These are phyloP conservation scores for Pyrrhoderma noxium DNA, from an alignment of 1,284 basidiomycete species.

Conservation along the genomic window DNA sequence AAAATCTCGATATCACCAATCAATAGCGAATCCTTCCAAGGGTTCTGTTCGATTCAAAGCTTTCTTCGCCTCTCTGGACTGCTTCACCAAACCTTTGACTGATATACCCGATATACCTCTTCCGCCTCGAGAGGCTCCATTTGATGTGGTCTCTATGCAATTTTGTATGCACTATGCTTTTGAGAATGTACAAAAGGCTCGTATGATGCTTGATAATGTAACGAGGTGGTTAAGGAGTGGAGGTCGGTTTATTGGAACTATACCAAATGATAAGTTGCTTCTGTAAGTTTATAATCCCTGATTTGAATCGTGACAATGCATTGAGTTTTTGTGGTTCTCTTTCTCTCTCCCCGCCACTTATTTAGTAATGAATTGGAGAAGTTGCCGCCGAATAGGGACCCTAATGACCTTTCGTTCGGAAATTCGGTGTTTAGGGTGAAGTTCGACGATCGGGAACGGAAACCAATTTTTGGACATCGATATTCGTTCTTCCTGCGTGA, in stretches of 20 bases:
- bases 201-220: conserved; percentile 93
- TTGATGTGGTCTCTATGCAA: conserved; percentile 96
- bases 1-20: conserved; percentile 47
- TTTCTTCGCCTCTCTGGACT: conserved; percentile 83
- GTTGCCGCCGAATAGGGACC: conserved; percentile 49
- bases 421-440: conserved; percentile 86
- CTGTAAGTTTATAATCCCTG: conserved; percentile 44
- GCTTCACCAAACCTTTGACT: conserved; percentile 70
- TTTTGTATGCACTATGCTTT: conserved; percentile 99
- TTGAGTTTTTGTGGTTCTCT: not conserved
- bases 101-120: conserved; percentile 41
- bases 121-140: conserved; percentile 50
- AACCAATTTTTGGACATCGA: conserved; percentile 78
- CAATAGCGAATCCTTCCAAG: conserved; percentile 31
- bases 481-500: conserved; percentile 94
- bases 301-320: not conserved
- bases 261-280: conserved; percentile 79
- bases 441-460: conserved; percentile 65
- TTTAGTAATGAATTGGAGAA: conserved; percentile 57
- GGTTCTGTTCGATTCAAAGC: conserved; percentile 60
- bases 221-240: conserved; percentile 73
- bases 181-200: conserved; percentile 78
- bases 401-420: conserved; percentile 69
- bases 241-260: conserved; percentile 90
- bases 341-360: conserved; percentile 6